Evolutionary conservation across 164 flowering plant genomes (phyloP), one percentile per base, ranked within the genome.

Genomic region (Amborella trichopoda): DNA sequence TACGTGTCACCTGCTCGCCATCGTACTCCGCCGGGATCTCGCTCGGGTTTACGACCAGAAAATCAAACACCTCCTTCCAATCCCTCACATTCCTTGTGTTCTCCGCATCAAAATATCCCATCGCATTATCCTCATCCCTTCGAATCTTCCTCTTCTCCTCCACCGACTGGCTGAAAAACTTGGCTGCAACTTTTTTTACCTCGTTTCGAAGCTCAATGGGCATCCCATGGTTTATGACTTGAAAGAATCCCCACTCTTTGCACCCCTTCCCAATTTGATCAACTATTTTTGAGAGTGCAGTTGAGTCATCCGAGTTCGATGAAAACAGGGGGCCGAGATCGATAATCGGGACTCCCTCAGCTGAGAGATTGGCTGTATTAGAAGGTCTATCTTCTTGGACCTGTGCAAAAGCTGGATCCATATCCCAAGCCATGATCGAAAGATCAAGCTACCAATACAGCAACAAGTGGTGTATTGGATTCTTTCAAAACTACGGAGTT

Each of bases 31-130:
- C 74, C 0, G 81, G 75, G 4, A 73, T 6, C 11, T 68, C 11
- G 0, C 63, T 60, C 1, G 70, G 68, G 46, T 63, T 61, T 18
- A 38, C 26, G 20, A 64, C 55, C 3, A 58, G 48, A 23, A 59
- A 70, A 49, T 80, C 84, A 36, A 82, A 75, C 25, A 82, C 80
- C 50, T 82, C 77, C 53, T 81, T 81, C 91, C 91, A 81, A 41
- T 78, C 90, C 26, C 90, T 72, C 1, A 78, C 86, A 38, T 74
- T 78, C 42, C 78, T 81, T 2, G 86, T 81, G 28, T 67, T 66
- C 69, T 81, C 86, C 0, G 67, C 26, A 9, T 78, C 86, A 42
- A 70, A 62, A 37, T 61, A 82, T 3, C 91, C 91, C 63, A 66
- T 4, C 1, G 74, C 61, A 9, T 66, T 61, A 32, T 20, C 53